phyloP scores from a whole-genome alignment of 345 rosid species.

The Rubroshorea leprosula region DNA sequence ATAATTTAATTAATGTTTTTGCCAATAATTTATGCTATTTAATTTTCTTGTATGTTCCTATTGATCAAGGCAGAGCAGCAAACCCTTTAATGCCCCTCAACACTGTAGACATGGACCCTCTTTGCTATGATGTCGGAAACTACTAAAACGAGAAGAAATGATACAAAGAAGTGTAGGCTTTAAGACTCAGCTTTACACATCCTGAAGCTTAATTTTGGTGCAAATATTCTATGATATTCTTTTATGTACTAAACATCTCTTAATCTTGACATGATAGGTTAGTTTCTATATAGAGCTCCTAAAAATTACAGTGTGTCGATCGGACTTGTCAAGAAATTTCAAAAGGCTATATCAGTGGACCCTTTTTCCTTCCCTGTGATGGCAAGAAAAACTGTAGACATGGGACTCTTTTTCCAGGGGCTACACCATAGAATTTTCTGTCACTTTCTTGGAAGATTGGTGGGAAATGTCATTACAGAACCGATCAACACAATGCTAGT shows the following conservation, averaged over 20 bases:
- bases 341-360: not conserved
- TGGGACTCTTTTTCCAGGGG: too few species aligned
- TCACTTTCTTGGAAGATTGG: not conserved
- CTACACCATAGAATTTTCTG: not conserved
- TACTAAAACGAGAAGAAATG: not conserved
- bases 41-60: too few species aligned
- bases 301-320: slow-evolving; percentile 25
- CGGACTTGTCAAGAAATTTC: not conserved
- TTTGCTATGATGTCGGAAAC: not conserved
- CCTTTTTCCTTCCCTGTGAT: slow-evolving; percentile 28
- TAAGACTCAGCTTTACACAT: not conserved
- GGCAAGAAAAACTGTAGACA: slow-evolving; percentile 23
- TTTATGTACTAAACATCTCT: too few species aligned
- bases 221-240: too few species aligned
- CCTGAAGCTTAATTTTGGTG: too few species aligned
- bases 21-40: too few species aligned
- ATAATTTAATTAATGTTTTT: too few species aligned
- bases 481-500: slow-evolving; percentile 2
- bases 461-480: not conserved
- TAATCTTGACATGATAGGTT: too few species aligned
- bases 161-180: slow-evolving; percentile 2
- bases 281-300: not conserved
- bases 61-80: too few species aligned
- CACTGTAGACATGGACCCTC: too few species aligned
- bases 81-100: too few species aligned